Percentiles rank a stretch among this genome's conserved stretches.
phyloP scores from a whole-genome alignment of 106 monocot genomes.

The Phalaenopsis aphrodite region DNA sequence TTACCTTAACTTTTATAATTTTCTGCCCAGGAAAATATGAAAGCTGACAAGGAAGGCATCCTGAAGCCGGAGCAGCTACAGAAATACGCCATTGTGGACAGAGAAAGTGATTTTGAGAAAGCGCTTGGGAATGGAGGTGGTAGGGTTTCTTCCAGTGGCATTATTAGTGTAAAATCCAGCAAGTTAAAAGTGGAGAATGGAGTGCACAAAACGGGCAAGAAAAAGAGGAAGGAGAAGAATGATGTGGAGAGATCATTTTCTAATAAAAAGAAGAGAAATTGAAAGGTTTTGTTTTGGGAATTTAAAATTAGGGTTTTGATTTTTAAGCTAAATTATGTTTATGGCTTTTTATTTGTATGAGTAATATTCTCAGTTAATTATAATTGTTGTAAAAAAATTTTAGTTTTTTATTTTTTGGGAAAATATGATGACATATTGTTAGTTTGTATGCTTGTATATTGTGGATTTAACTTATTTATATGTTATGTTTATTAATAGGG shows the following conservation, averaged over 20 bases:
- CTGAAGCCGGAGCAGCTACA: conserved; percentile 41
- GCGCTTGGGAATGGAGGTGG: conserved; percentile 40
- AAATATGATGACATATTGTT: too few relatives aligned
- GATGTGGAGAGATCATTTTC: conserved; percentile 23
- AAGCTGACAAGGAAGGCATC: conserved; percentile 22
- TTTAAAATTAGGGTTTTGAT: not conserved
- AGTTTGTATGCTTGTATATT: too few relatives aligned
- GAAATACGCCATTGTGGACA: conserved; percentile 51
- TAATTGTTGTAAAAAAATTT: too few relatives aligned
- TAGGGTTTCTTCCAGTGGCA: conserved; percentile 52
- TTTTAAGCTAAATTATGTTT: not conserved
- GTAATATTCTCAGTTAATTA: not conserved
- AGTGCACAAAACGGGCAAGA: conserved; percentile 8
- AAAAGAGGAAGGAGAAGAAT: conserved; percentile 41
- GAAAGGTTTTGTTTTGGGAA: not conserved
- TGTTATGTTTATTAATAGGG: too few relatives aligned
- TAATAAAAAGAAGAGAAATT: conserved; percentile 40
- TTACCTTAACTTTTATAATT: conserved; percentile 5
- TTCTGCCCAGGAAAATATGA: conserved; percentile 50
- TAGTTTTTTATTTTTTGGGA: not conserved
- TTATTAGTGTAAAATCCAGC: conserved; percentile 70
- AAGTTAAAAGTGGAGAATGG: conserved; percentile 21
- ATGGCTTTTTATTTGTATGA: not conserved
- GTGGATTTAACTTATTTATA: too few relatives aligned
- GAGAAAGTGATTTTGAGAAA: conserved; percentile 44